Base-by-base conservation (phyloP, 176 grass and related monocot genomes). In the Saccharum spontaneum region DNA sequence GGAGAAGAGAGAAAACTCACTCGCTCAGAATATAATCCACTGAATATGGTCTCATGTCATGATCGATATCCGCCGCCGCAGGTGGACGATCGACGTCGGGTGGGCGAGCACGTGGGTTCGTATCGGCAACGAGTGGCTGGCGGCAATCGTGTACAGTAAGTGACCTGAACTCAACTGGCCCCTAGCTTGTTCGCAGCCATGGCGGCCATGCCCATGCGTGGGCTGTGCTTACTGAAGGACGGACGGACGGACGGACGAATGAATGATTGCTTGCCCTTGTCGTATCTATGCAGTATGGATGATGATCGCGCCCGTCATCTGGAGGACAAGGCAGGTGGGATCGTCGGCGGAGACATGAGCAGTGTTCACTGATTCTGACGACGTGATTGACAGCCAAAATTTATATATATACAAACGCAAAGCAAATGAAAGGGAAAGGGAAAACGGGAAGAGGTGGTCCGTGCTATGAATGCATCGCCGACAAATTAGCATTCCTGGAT, bases 41-140 rank as follows among this genome's bases (percentile, higher is more conserved):
- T 48, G 45, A 48, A 59, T 59, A 59, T n/a, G 55, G 55, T n/a
- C 54, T 59, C 20, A n/a, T 23, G 31, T 3, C 9, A 31, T 55
- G 6, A 34, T 44, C 20, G 8, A 5, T 13, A 15, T 16, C 50
- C 1, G 7, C 33, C 7, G 44, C 24, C 0, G 31, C 90, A 99
- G 97, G 70, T 99, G 94, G 94, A 97, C 90, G 45, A 99, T 99
- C 33, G 97, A 99, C 64, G 91, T 97, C 23, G 97, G 97, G 26
- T 99, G 97, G 97, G 91, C 90, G 84, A 99, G 97, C 59, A 76
- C 97, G 23, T 99, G 97, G 97, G 97, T 99, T 22, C 89, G 97
- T 43, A 37, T 97, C 40, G 91, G 40, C 33, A 99, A 99, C 87
- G 90, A 94, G 61, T 99, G 94, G 94, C 86, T 96, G 15, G 97